Evolutionary conservation across 495 filamentous ascomycete genomes (phyloP).

Genomic region (Neurospora tetraspora): DNA sequence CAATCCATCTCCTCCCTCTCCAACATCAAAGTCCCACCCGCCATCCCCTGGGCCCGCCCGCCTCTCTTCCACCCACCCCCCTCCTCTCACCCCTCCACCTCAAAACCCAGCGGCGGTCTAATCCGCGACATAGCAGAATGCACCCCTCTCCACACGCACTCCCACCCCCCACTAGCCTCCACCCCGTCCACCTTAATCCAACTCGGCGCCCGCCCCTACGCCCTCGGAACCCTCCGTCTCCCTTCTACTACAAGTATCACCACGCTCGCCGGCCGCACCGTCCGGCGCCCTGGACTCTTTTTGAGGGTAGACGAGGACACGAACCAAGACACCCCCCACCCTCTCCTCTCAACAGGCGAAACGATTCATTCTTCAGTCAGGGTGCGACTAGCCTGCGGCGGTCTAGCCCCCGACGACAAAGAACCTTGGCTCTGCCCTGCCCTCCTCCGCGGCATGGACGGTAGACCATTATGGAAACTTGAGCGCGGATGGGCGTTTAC

Average conservation of each 20-base stretch:
- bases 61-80: background rate
- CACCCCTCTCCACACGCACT: background rate
- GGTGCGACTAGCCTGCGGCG: slow-evolving; percentile 16
- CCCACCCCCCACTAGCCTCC: background rate
- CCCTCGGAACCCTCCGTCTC: slow-evolving; percentile 8
- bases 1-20: background rate
- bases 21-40: background rate
- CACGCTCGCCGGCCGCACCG: slow-evolving; percentile 15
- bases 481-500: background rate
- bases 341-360: slow-evolving; percentile 18
- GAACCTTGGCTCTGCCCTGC: slow-evolving; percentile 16
- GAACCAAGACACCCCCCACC: slow-evolving; percentile 22
- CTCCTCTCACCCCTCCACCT: background rate
- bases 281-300: slow-evolving; percentile 19
- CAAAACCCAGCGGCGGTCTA: background rate
- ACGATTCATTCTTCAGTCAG: slow-evolving; percentile 18
- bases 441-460: background rate
- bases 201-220: slow-evolving; percentile 21
- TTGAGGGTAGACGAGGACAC: slow-evolving; percentile 22
- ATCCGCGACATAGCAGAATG: background rate
- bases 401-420: slow-evolving; percentile 19
- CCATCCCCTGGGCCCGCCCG: background rate
- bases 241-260: slow-evolving; percentile 18
- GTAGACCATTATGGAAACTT: slow-evolving; percentile 9
- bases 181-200: background rate